Evolutionary conservation across 257 asterid genomes (phyloP), one percentile per base, ranked within the genome.

Genomic region (Linderniella brevidens): DNA sequence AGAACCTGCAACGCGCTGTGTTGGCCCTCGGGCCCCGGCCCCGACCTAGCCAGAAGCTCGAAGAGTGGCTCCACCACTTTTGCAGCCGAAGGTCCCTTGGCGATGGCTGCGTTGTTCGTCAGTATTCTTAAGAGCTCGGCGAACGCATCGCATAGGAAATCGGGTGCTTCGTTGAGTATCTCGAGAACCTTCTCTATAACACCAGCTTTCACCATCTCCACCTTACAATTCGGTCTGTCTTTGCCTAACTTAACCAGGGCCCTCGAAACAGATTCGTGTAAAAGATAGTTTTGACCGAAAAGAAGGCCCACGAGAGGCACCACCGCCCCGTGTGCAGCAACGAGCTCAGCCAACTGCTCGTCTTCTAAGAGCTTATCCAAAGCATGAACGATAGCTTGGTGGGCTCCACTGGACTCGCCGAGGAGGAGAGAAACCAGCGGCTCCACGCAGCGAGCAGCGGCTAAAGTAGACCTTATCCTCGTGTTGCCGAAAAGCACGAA

Each of bases 201-300:
- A 25, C 94, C 98, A 19, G 96, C 90, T 70, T 90, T 90, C 69
- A 85, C 94, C 98, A 90, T 90, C 61, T 90, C 98, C 71, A 79
- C 74, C 82, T 90, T 90, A 62, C 96, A 81, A 5, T 80, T 74
- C 43, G 98, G 96, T 70, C 98, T 73, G 61, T 90, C 96, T 65
- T 85, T 90, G 50, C 94, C 96, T 46, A 90, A 64, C 79, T 90
- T 90, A 54, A 90, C 98, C 4, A 90, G 92, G 64, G 86, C 95
- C 65, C 88, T 75, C 9, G 96, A 90, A 57, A 85, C 72, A 60
- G 88, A 82, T 60, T 90, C 98, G 14, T 90, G 95, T 62, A 90
- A 85, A 68, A 79, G 56, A 67, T 71, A 77, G 57, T 77, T 81
- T 36, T 74, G 70, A 49, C 96, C 96, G n/a, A 64, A 67, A 37